Conservation (phyloP, 2,329 filamentous ascomycete species). For the Pyrenophora teres region DNA sequence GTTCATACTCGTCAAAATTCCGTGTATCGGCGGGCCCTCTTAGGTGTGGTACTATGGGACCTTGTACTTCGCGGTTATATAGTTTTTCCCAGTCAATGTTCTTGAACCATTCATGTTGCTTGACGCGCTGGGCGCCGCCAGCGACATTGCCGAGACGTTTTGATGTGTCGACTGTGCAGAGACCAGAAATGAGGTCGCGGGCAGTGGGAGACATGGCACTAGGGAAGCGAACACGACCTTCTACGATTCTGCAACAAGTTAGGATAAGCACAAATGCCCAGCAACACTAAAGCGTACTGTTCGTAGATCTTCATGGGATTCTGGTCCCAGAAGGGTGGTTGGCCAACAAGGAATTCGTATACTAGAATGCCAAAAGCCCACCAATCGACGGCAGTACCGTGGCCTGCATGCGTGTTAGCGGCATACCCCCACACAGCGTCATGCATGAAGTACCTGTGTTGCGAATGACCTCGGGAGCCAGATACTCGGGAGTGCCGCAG, state of each 20-base stretch:
- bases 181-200: conserved; percentile 73
- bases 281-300: conserved; percentile 47
- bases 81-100: conserved; percentile 76
- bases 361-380: conserved; percentile 85
- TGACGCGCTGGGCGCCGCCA: conserved; percentile 73
- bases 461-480: conserved; percentile 82
- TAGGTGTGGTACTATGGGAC: conserved; percentile 77
- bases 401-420: conserved; percentile 50
- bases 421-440: conserved; percentile 4
- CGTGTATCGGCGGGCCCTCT: conserved; percentile 74
- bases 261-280: not conserved
- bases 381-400: conserved; percentile 78
- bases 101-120: conserved; percentile 75
- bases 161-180: conserved; percentile 80
- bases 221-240: conserved; percentile 76
- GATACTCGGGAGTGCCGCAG: conserved; percentile 82
- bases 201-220: conserved; percentile 69
- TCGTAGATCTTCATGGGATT: conserved; percentile 89
- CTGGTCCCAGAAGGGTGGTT: conserved; percentile 85
- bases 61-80: conserved; percentile 65
- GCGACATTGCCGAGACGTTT: conserved; percentile 78
- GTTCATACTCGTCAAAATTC: conserved; percentile 84
- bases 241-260: conserved; percentile 67
- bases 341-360: conserved; percentile 83
- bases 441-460: conserved; percentile 64